Conservation (phyloP, 805 yeast species). For the Saccharomyces eubayanus region DNA sequence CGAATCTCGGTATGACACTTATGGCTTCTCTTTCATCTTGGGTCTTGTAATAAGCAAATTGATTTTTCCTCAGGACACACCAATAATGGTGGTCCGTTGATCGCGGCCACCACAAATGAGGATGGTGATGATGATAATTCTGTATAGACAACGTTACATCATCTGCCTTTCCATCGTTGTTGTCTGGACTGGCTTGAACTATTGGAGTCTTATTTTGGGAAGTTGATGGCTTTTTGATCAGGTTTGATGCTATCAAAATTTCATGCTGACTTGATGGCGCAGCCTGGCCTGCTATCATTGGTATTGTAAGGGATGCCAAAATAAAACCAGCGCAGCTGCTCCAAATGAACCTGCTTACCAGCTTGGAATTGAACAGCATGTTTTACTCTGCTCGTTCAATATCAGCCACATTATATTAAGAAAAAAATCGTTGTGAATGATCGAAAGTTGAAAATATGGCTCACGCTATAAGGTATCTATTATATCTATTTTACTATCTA, state of each 20-base stretch:
- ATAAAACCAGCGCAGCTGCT: background rate
- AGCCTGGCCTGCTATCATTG: background rate
- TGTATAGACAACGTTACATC: too few relatives aligned
- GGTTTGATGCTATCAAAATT: background rate
- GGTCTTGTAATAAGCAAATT: slow-evolving; percentile 20
- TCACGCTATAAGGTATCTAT: background rate
- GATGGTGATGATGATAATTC: background rate
- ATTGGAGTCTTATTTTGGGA: background rate
- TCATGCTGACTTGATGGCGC: background rate
- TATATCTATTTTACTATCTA: background rate
- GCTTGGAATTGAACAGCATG: background rate
- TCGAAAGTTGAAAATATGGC: background rate
- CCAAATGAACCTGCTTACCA: too few relatives aligned
- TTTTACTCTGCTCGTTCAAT: background rate
- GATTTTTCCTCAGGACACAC: slow-evolving; percentile 20
- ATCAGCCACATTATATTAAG: background rate
- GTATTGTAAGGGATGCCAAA: background rate
- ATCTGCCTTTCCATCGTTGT: background rate
- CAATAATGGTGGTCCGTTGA: slow-evolving; percentile 7
- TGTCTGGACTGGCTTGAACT: background rate
- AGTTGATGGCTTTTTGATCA: background rate
- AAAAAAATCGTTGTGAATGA: background rate
- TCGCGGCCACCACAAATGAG: background rate
- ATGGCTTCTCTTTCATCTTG: slow-evolving; percentile 17
- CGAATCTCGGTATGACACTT: slow-evolving; percentile 13